Evolutionary conservation across 2,329 filamentous ascomycete genomes (phyloP).

Genomic region (Fusarium sp.): DNA sequence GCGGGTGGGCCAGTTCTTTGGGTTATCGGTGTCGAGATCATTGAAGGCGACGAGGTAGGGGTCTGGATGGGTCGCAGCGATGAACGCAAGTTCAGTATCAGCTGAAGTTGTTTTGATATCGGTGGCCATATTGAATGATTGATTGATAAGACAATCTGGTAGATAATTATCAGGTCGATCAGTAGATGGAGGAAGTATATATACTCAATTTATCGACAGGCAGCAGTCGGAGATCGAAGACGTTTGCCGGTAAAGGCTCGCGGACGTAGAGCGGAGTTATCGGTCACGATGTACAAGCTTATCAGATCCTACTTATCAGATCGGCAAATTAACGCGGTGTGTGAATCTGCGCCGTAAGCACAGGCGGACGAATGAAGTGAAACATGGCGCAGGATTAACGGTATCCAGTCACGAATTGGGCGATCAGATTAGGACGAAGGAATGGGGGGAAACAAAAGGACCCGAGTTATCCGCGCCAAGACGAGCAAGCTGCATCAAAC

Average conservation of each 20-base stretch:
- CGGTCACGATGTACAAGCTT: constrained; percentile 7
- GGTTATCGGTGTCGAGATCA: constrained; percentile 52
- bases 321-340: constrained; percentile 1
- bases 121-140: neutral
- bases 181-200: neutral
- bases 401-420: neutral
- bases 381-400: neutral
- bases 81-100: constrained; percentile 4
- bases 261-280: constrained; percentile 30
- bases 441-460: neutral
- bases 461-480: constrained; percentile 5
- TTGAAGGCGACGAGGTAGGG: constrained; percentile 46
- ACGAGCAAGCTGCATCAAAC: no score
- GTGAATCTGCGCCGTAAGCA: neutral
- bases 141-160: neutral
- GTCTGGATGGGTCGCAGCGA: constrained; percentile 1
- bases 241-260: neutral
- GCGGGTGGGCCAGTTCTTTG: constrained; percentile 53
- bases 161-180: neutral
- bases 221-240: neutral
- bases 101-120: neutral
- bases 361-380: neutral
- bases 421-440: neutral
- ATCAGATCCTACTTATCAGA: constrained; percentile 29
- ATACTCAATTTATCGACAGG: neutral